Conservation (phyloP, 2,329 filamentous ascomycete species). For the Aspergillus pseudoviridinutans region DNA sequence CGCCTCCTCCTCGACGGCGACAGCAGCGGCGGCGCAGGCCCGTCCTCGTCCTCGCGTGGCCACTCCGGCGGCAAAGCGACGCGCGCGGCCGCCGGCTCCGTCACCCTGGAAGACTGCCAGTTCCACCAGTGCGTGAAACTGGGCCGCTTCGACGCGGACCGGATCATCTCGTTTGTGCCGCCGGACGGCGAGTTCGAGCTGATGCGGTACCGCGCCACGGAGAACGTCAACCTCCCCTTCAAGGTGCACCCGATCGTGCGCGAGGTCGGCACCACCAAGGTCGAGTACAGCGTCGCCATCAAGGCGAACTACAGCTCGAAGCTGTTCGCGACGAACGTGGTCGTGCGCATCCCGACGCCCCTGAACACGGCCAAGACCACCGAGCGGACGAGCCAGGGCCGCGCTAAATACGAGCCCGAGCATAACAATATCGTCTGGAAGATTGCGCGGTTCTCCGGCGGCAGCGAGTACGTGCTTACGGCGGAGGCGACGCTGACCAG, state of each 20-base stretch:
- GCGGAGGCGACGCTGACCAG: constrained; percentile 89
- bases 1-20: constrained; percentile 83
- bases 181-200: constrained; percentile 98
- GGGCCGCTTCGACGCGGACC: constrained; percentile 91
- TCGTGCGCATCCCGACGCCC: constrained; percentile 90
- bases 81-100: constrained; percentile 89
- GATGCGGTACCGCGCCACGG: constrained; percentile 96
- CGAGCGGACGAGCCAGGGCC: constrained; percentile 89
- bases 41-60: constrained; percentile 60
- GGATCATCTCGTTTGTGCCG: constrained; percentile 95
- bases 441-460: constrained; percentile 96
- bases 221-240: constrained; percentile 98
- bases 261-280: constrained; percentile 92
- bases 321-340: constrained; percentile 93
- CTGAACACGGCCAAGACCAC: constrained; percentile 94
- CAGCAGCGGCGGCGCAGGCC: constrained; percentile 55
- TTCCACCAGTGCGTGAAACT: constrained; percentile 99
- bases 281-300: constrained; percentile 97
- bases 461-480: constrained; percentile 90
- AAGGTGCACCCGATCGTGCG: constrained; percentile 99
- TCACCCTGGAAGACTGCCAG: constrained; percentile 95
- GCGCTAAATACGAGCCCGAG: constrained; percentile 96
- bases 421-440: constrained; percentile 99
- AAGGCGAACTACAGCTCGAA: constrained; percentile 96
- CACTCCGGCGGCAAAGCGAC: constrained; percentile 70